A percentile compares a stretch with the other conserved stretches of the same genome.
Evolutionary conservation across 768 basidiomycete species (phyloP).

Genomic region (Termitomyces sp.): DNA sequence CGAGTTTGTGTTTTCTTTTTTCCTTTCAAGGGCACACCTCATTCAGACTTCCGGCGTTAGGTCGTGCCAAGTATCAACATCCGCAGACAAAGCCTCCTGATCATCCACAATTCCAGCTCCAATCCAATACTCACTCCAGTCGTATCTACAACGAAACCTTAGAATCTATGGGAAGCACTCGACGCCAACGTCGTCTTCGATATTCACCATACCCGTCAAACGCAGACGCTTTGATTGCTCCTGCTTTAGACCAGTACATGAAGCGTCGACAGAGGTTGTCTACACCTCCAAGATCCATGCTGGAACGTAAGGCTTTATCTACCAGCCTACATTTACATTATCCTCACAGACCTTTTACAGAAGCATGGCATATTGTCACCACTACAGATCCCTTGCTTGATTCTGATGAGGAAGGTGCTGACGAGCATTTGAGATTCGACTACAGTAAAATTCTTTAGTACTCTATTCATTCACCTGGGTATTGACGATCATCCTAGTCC

Average conservation of each 20-base stretch:
- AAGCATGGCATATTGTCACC: constrained; percentile 57
- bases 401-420: constrained; percentile 66
- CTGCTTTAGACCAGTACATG: constrained; percentile 1
- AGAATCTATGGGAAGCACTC: background rate
- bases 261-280: constrained; percentile 12
- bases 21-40: background rate
- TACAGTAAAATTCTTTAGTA: constrained; percentile 41
- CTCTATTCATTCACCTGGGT: constrained; percentile 3
- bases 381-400: constrained; percentile 68
- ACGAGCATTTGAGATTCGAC: constrained; percentile 60
- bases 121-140: constrained; percentile 1
- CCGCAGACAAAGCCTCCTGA: constrained; percentile 5
- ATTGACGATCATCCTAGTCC: constrained; percentile 30
- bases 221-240: constrained; percentile 3
- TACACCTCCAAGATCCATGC: constrained; percentile 41
- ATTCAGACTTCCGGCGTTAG: background rate
- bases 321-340: background rate
- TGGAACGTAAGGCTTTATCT: constrained; percentile 51
- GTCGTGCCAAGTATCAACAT: constrained; percentile 9
- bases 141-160: constrained; percentile 1
- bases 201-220: constrained; percentile 29
- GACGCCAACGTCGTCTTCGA: constrained; percentile 19
- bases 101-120: constrained; percentile 4
- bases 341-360: constrained; percentile 28
- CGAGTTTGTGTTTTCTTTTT: constrained; percentile 4